Evolutionary conservation across 2,329 filamentous ascomycete species (phyloP).

Genomic region (Cercospora berteroae): DNA sequence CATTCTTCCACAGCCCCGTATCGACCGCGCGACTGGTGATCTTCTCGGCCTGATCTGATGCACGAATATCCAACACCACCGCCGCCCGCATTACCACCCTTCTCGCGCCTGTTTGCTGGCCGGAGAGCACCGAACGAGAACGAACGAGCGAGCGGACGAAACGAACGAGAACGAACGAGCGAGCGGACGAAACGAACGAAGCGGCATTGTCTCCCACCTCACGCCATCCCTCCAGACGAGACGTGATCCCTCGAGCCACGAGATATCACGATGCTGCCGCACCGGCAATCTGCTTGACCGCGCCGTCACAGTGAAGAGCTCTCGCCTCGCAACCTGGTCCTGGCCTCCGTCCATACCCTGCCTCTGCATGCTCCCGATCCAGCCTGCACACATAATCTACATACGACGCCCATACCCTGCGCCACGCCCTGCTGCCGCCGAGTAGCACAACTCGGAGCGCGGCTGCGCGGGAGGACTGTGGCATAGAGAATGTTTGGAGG

Average conservation of each 20-base stretch:
- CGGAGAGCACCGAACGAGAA: neutral
- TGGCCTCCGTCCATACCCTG: neutral
- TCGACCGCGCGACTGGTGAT: neutral
- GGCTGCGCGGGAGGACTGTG: neutral
- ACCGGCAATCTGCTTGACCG: neutral
- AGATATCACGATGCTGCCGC: neutral
- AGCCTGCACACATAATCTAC: neutral
- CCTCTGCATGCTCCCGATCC: neutral
- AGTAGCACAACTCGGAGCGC: neutral
- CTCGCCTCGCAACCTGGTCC: neutral
- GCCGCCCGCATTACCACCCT: neutral
- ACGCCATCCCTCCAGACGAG: neutral
- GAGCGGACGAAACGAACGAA: neutral
- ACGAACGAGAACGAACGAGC: neutral
- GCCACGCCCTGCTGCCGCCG: neutral
- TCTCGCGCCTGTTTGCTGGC: neutral
- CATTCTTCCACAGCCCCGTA: neutral
- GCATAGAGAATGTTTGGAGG: constrained; percentile 7
- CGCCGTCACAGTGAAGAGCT: neutral
- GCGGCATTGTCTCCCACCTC: neutral
- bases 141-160: neutral
- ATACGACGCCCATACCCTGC: neutral
- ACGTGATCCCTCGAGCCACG: neutral
- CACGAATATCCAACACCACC: neutral
- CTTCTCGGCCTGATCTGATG: neutral